Evolutionary conservation across 1,139 yeast species (phyloP), one percentile per base, ranked within the genome.

Genomic region (Debaryomyces nepalensis): DNA sequence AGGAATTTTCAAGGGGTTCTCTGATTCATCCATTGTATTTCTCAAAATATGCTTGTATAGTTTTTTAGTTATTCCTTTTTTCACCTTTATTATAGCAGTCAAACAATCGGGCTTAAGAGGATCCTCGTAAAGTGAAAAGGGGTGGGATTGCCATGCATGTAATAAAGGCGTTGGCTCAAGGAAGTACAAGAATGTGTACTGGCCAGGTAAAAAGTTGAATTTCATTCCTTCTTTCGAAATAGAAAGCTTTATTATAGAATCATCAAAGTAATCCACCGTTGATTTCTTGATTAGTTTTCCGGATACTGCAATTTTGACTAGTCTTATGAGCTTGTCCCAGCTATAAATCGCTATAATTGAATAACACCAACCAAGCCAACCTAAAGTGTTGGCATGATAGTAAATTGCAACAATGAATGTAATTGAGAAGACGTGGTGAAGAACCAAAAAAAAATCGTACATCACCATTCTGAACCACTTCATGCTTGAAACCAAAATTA

Each of bases 341-440:
- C 53, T 49, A 65, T 70, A 63, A 15, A 70, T 63, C 7, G 57
- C 72, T 33, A 64, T 64, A 46, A 68, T 56, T 0, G 77, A 59
- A 57, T 70, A 66, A 5, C 69, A 44, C 77, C 76, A 73, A 18
- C 68, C 73, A 54, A 66, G 51, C 75, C 76, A 73, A 6, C 78
- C 79, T 35, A 70, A 45, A 2, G 42, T 47, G 3, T 54, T 55
- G 43, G 67, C 56, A 47, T 73, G 79, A 36, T 58, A 67, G 63
- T 71, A 71, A 63, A 71, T 66, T 37, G 66, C 47, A 4, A 61
- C 55, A 8, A 73, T 61, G 40, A 72, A 26, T 7, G 14, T 15
- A 12, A 26, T 26, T 12, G 29, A 26, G 66, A 73, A 55, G 3
- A 57, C 10, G 37, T 70, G 62, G 45, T 73, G 78, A 2, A 63